A percentile compares a stretch with the other conserved stretches of the same genome.
Evolutionary conservation across 2,329 filamentous ascomycete genomes (phyloP).

Genomic region (Penicillium psychrosexuale): DNA sequence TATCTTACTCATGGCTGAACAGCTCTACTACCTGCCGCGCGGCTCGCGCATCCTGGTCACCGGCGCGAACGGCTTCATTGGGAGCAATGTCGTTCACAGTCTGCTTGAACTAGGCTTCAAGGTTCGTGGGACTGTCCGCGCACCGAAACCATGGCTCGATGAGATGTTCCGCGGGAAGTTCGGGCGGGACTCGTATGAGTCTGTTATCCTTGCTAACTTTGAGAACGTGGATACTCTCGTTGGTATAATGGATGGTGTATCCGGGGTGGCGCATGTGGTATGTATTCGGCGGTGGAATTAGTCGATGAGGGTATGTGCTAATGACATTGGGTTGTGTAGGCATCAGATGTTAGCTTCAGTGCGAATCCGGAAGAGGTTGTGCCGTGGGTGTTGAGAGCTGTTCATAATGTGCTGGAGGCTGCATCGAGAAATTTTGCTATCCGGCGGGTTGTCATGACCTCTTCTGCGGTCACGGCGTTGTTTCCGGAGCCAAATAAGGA

Average conservation of each 20-base stretch:
- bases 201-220: constrained; percentile 17
- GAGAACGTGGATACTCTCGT: neutral
- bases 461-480: constrained; percentile 16
- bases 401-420: constrained; percentile 14
- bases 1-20: neutral
- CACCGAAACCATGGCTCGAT: constrained; percentile 33
- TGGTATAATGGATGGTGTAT: constrained; percentile 25
- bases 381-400: constrained; percentile 4
- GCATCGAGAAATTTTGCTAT: constrained; percentile 7
- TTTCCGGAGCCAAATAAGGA: constrained; percentile 1
- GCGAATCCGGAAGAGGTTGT: constrained; percentile 13
- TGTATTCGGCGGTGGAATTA: neutral
- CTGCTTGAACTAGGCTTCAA: constrained; percentile 42
- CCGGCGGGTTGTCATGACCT: constrained; percentile 19
- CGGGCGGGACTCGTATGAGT: constrained; percentile 24
- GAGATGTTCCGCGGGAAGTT: constrained; percentile 25
- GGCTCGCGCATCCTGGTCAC: constrained; percentile 42
- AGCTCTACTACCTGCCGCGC: constrained; percentile 9
- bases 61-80: constrained; percentile 47
- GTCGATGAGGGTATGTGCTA: neutral
- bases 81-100: constrained; percentile 38
- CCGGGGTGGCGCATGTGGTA: constrained; percentile 10
- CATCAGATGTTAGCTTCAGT: constrained; percentile 11
- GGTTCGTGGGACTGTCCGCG: constrained; percentile 46
- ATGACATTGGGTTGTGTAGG: neutral